These are phyloP conservation scores for Xerocomellus dryophilus DNA, from an alignment of 768 basidiomycete species.

Conservation along the genomic window DNA sequence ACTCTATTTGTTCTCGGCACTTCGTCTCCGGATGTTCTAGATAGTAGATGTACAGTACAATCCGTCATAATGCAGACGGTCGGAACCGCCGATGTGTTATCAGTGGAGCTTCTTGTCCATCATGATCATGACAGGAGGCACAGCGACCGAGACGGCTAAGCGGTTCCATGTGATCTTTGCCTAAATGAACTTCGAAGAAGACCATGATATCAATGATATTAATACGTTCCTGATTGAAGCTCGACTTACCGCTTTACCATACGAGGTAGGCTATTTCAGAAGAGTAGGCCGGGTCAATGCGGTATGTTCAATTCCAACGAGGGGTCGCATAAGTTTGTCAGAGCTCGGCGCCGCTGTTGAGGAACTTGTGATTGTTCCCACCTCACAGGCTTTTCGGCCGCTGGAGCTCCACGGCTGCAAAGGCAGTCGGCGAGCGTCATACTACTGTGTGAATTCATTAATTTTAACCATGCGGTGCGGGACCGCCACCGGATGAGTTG, in stretches of 20 bases:
- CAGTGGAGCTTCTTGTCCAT: neutral
- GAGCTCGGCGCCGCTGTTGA: neutral
- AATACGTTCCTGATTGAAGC: conserved; percentile 3
- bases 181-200: conserved; percentile 16
- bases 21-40: neutral
- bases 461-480: neutral
- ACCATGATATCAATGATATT: neutral
- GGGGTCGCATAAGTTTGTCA: neutral
- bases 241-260: conserved; percentile 14
- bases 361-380: neutral
- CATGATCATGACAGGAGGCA: neutral
- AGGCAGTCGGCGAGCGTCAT: neutral
- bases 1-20: neutral
- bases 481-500: neutral
- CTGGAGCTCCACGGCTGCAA: neutral
- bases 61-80: neutral
- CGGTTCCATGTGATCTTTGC: neutral
- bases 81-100: neutral
- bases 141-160: neutral
- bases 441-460: neutral
- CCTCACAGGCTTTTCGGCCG: neutral
- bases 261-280: neutral
- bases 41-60: neutral
- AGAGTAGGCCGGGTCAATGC: too few species aligned
- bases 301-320: neutral